Conservation (phyloP, 2,329 filamentous ascomycete genomes). For the Chalaropsis ovoidea region DNA sequence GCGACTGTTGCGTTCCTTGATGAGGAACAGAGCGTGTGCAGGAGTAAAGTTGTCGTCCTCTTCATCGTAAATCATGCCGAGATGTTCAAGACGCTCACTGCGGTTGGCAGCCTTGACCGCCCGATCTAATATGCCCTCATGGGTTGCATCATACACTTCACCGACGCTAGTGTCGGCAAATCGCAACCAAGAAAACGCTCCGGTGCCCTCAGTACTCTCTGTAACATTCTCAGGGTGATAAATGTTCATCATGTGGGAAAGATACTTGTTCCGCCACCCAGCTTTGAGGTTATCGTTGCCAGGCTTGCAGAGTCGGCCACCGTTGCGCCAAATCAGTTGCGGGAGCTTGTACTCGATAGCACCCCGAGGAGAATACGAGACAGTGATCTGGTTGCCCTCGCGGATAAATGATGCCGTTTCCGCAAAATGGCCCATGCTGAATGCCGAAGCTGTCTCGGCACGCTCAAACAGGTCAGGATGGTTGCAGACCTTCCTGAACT, state of each 20-base stretch:
- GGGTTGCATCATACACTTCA: conserved; percentile 62
- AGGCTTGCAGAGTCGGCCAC: conserved; percentile 63
- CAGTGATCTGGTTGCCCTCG: conserved; percentile 67
- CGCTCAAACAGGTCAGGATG: conserved; percentile 95
- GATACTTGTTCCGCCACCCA: conserved; percentile 68
- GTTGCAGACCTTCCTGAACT: conserved; percentile 98
- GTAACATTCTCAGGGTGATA: conserved; percentile 73
- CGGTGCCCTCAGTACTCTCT: conserved; percentile 48
- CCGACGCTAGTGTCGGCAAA: conserved; percentile 68
- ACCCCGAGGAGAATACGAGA: conserved; percentile 80
- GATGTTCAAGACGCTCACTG: conserved; percentile 50
- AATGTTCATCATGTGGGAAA: conserved; percentile 78
- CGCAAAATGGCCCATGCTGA: conserved; percentile 75
- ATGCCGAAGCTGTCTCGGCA: conserved; percentile 79
- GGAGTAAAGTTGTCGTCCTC: conserved; percentile 58
- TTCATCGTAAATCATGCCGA: conserved; percentile 63
- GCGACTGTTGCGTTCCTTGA: conserved; percentile 58
- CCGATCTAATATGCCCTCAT: conserved; percentile 61
- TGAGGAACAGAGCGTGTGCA: conserved; percentile 69
- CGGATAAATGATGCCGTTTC: conserved; percentile 93
- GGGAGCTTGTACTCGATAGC: conserved; percentile 77
- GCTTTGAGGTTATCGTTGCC: conserved; percentile 63
- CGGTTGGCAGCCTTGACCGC: conserved; percentile 51
- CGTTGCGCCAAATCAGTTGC: conserved; percentile 68
- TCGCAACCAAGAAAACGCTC: conserved; percentile 78